These are phyloP conservation scores for Fusarium chuoi DNA, from an alignment of 2,329 filamentous ascomycete species.

Conservation along the genomic window DNA sequence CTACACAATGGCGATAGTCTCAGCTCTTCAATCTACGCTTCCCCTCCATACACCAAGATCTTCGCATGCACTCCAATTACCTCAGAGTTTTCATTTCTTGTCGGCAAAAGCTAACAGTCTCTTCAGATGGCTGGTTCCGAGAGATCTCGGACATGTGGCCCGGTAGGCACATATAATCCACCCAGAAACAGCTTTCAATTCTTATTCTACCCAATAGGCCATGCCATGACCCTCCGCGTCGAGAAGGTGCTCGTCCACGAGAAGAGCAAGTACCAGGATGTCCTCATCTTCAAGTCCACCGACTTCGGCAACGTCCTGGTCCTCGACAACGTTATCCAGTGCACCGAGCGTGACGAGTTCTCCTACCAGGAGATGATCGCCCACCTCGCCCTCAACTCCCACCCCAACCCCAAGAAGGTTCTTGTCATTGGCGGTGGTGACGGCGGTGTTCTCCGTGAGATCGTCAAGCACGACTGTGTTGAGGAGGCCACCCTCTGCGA, in stretches of 20 bases:
- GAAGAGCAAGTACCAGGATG: slow-evolving; percentile 99
- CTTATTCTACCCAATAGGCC: slow-evolving; percentile 62
- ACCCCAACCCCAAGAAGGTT: slow-evolving; percentile 98
- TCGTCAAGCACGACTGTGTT: slow-evolving; percentile 98
- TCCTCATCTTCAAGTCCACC: slow-evolving; percentile 98
- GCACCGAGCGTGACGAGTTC: slow-evolving; percentile 98
- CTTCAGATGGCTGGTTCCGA: slow-evolving; percentile 98
- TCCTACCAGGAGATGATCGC: slow-evolving; percentile 99
- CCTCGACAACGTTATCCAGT: slow-evolving; percentile 98
- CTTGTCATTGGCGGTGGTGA: slow-evolving; percentile 98
- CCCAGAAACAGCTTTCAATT: background rate
- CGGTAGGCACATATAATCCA: slow-evolving; percentile 52
- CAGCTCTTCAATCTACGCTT: background rate
- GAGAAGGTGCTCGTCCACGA: slow-evolving; percentile 99
- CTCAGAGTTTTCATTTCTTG: background rate
- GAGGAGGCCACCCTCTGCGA: slow-evolving; percentile 97
- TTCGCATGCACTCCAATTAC: background rate
- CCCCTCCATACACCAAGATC: background rate
- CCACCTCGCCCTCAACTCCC: slow-evolving; percentile 97
- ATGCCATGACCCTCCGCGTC: slow-evolving; percentile 98
- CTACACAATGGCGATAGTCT: background rate
- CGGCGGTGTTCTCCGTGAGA: slow-evolving; percentile 95
- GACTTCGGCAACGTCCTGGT: slow-evolving; percentile 96
- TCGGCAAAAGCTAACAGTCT: slow-evolving; percentile 15
- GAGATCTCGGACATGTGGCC: slow-evolving; percentile 99